A percentile compares a stretch with the other conserved stretches of the same genome.
Conservation (phyloP, 2,329 filamentous ascomycete genomes). For the Exutisphaerella laricina region DNA sequence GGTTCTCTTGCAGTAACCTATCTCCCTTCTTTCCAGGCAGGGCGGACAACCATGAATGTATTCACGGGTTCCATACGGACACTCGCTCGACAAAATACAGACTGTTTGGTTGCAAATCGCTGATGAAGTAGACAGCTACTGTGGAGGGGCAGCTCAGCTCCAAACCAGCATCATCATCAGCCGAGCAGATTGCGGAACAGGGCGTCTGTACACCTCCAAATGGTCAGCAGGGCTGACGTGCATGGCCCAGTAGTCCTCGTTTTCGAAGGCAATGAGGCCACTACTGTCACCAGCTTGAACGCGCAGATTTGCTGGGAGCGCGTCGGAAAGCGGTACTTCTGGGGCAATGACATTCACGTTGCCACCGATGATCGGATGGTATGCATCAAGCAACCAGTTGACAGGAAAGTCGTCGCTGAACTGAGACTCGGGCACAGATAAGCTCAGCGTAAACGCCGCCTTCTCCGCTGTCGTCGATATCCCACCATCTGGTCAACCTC, state of each 20-base stretch:
- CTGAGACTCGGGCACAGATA: too few species aligned
- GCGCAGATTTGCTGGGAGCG: constrained; percentile 24
- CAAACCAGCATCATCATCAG: neutral
- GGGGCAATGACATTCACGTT: constrained; percentile 20
- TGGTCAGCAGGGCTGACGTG: constrained; percentile 35
- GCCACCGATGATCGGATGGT: constrained; percentile 20
- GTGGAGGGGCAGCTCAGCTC: constrained; percentile 5
- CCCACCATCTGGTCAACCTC: too few species aligned
- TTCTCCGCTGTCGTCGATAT: too few species aligned
- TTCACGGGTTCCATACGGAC: too few species aligned
- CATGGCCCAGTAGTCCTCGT: constrained; percentile 48
- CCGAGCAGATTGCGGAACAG: neutral
- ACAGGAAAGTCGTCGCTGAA: constrained; percentile 17
- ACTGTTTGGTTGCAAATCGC: constrained; percentile 1
- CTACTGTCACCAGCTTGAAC: constrained; percentile 29
- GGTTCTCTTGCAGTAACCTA: neutral
- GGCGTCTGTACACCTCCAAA: neutral
- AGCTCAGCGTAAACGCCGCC: too few species aligned
- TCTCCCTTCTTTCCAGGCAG: neutral
- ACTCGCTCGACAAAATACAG: neutral
- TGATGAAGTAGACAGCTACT: neutral
- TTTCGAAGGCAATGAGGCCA: constrained; percentile 44
- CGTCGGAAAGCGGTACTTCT: constrained; percentile 22
- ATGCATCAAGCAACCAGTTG: constrained; percentile 10
- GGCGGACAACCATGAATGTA: neutral